These are phyloP conservation scores for Tylopilus balloui DNA, from an alignment of 768 basidiomycete genomes.

Conservation along the genomic window DNA sequence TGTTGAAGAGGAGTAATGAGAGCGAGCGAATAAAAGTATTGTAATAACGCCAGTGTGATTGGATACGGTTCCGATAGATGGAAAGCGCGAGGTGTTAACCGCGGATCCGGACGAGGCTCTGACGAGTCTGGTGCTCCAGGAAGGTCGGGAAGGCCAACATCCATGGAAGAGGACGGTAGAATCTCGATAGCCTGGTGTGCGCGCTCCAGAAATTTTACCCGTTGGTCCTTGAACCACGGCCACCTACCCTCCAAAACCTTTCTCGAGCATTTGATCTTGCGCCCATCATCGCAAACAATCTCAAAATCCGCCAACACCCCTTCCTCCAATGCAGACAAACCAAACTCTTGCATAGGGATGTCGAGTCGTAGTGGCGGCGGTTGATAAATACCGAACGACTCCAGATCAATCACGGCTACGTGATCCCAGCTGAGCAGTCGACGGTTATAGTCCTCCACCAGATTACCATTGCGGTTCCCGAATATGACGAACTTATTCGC, in stretches of 20 bases:
- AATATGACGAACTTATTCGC: slow-evolving; percentile 86
- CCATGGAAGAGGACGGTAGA: slow-evolving; percentile 57
- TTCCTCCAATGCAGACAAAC: slow-evolving; percentile 80
- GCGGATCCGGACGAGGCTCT: slow-evolving; percentile 64
- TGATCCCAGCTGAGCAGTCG: slow-evolving; percentile 90
- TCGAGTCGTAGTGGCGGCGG: slow-evolving; percentile 67
- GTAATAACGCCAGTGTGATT: slow-evolving; percentile 81
- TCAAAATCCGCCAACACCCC: slow-evolving; percentile 84
- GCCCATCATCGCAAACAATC: slow-evolving; percentile 86
- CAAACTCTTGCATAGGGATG: slow-evolving; percentile 76
- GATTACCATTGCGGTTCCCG: slow-evolving; percentile 82
- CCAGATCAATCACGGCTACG: slow-evolving; percentile 84
- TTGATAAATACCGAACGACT: slow-evolving; percentile 94
- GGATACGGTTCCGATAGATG: slow-evolving; percentile 86
- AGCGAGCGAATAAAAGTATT: slow-evolving; percentile 89
- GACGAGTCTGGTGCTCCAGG: slow-evolving; percentile 46
- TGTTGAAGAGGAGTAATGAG: slow-evolving; percentile 90
- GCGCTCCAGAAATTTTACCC: slow-evolving; percentile 51
- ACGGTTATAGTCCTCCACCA: slow-evolving; percentile 90
- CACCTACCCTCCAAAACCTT: slow-evolving; percentile 86
- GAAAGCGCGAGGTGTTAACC: slow-evolving; percentile 74
- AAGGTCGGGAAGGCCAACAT: slow-evolving; percentile 59
- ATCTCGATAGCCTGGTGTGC: slow-evolving; percentile 54
- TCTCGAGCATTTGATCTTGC: slow-evolving; percentile 76
- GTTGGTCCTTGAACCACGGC: slow-evolving; percentile 89